Conservation (phyloP, 257 asterid species). For the Agastache rugosa region DNA sequence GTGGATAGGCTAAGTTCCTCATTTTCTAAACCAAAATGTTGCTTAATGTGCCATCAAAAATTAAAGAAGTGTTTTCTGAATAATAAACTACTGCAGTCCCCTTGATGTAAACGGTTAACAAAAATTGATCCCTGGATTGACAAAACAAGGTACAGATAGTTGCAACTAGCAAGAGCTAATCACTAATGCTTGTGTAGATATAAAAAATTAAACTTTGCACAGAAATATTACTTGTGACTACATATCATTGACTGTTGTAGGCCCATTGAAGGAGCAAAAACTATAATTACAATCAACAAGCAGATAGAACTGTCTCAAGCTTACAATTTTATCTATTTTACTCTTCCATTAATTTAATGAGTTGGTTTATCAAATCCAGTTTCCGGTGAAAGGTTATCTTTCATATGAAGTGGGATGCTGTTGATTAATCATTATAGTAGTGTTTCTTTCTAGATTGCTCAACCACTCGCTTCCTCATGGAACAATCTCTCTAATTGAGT, state of each 20-base stretch:
- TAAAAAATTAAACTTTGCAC: not conserved
- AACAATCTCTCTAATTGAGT: not conserved
- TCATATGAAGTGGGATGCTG: not conserved
- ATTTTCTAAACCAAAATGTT: not conserved
- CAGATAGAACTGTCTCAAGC: not conserved
- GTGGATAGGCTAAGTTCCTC: not conserved
- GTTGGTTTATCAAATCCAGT: not conserved
- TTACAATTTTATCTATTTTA: not conserved
- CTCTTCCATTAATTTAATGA: not conserved
- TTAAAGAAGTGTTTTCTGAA: not conserved
- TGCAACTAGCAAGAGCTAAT: not conserved
- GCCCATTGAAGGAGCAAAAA: not conserved
- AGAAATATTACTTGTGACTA: not conserved
- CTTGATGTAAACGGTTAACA: not conserved
- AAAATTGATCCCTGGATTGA: not conserved
- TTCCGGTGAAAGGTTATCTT: not conserved
- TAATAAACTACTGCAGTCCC: not conserved
- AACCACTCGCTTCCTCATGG: not conserved
- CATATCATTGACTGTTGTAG: not conserved
- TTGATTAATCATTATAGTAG: not conserved
- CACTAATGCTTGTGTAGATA: not conserved
- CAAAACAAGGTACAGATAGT: not conserved
- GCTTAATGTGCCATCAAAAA: not conserved
- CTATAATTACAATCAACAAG: not conserved
- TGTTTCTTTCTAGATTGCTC: not conserved